Base-by-base conservation (phyloP, 306 rosid genomes). In the Styphnolobium japonicum region DNA sequence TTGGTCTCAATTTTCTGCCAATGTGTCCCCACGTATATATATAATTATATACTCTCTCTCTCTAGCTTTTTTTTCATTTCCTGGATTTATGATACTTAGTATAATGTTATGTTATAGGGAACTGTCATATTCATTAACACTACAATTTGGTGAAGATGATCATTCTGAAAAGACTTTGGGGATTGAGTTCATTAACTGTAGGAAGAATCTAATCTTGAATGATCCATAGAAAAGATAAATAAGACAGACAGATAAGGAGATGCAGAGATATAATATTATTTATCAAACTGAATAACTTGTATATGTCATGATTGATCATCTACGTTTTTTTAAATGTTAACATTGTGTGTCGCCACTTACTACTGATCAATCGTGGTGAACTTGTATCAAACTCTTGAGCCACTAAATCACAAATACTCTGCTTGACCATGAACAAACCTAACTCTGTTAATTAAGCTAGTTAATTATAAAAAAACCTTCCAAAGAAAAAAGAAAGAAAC, bases 161-260 rank as follows among this genome's bases (percentile, higher is more conserved):
- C 69, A 58, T 23, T 81, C 19, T 27, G 79, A 81, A 72, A 61
- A 12, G 84, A 85, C 84, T 19, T 61, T 9, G 78, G 39, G 31
- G 83, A 76, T 85, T 77, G 73, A 77, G 83, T 77, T 81, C 78
- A 81, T 80, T 36, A 76, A 55, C 10, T 25, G 53, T 40, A 42
- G 68, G 46, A 56, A 60, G 81, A 77, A 85, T 85, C 75, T 73
- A 60, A 81, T 85, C 71, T 65, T 62, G 25, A 27, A 40, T 11
- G 4, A 27, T 79, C 18, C 37, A 58, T 65, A 19, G 21, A 56
- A 51, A 27, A 77, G 66, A 65, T 72, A 68, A 72, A 16, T 0
- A 37, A 71, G 68, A 71, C 63, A 67, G 36, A 64, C 69, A 81
- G 74, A 65, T 76, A 65, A 57, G 76, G 43, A 45, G n/a, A 81